These are phyloP conservation scores for Coffea canephora DNA, from an alignment of 257 asterid genomes.

Conservation along the genomic window DNA sequence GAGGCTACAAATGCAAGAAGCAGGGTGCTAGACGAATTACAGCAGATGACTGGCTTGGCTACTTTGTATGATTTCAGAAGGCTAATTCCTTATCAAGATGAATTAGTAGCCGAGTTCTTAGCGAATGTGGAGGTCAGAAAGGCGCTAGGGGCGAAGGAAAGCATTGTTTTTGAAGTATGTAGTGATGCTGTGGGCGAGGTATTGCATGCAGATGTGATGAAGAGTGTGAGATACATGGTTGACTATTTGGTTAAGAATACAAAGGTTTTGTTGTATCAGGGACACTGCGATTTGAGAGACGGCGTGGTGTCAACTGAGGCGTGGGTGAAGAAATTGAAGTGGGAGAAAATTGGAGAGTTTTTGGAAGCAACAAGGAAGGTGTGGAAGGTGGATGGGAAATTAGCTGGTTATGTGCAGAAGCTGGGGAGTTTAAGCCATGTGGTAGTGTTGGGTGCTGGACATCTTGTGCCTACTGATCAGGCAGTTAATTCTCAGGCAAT, in stretches of 20 bases:
- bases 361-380: constrained; percentile 59
- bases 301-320: constrained; percentile 60
- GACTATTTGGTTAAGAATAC: constrained; percentile 58
- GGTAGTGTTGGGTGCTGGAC: constrained; percentile 79
- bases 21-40: constrained; percentile 31
- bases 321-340: constrained; percentile 69
- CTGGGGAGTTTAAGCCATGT: constrained; percentile 56
- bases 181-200: constrained; percentile 47
- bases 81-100: neutral
- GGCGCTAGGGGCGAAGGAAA: constrained; percentile 53
- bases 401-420: constrained; percentile 87
- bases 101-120: constrained; percentile 46
- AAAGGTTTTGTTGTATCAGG: constrained; percentile 68
- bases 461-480: constrained; percentile 87
- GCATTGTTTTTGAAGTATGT: constrained; percentile 39
- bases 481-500: constrained; percentile 59
- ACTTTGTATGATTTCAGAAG: constrained; percentile 56
- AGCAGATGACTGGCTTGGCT: constrained; percentile 71
- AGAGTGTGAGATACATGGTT: constrained; percentile 72
- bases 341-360: constrained; percentile 56
- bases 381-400: constrained; percentile 51
- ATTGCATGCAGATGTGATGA: constrained; percentile 72
- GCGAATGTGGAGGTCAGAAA: constrained; percentile 46
- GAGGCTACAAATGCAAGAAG: constrained; percentile 50
- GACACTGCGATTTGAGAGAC: constrained; percentile 70